Conservation (phyloP, 2,329 filamentous ascomycete species). For the Cladosporium sp. region DNA sequence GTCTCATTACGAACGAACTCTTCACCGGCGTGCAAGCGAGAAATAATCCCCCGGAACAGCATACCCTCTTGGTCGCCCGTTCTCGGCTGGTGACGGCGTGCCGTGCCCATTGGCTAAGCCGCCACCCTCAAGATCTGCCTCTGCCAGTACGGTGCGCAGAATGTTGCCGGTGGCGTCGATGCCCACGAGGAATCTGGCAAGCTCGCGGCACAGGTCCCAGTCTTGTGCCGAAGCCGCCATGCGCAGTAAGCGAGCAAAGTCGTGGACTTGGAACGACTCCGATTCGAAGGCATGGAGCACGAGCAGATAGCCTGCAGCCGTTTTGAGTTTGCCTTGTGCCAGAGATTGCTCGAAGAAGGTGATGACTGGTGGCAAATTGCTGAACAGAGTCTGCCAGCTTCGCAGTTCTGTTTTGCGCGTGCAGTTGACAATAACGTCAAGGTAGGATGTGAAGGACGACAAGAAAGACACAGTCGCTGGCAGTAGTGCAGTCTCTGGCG, state of each 20-base stretch:
- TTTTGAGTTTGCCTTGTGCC: conserved; percentile 82
- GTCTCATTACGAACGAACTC: neutral
- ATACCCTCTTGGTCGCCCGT: conserved; percentile 2
- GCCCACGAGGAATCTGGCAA: conserved; percentile 91
- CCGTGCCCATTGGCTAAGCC: conserved; percentile 1
- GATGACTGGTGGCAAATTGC: conserved; percentile 84
- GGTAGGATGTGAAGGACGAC: conserved; percentile 69
- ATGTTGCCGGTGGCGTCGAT: conserved; percentile 85
- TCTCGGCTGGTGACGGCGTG: neutral
- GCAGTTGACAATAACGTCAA: conserved; percentile 95
- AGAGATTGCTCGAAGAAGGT: conserved; percentile 93
- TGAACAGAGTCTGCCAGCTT: conserved; percentile 92
- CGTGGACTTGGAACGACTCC: conserved; percentile 58
- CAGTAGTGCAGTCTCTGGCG: conserved; percentile 51
- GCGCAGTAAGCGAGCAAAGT: conserved; percentile 75
- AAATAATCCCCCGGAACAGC: conserved; percentile 16
- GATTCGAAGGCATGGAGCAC: conserved; percentile 78
- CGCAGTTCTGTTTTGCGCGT: conserved; percentile 95
- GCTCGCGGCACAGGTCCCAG: conserved; percentile 93
- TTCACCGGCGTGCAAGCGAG: conserved; percentile 14
- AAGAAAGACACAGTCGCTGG: conserved; percentile 57
- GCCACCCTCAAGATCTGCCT: conserved; percentile 26
- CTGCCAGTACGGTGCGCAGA: conserved; percentile 67
- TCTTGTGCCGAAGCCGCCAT: conserved; percentile 82
- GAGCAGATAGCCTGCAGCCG: conserved; percentile 92